Base-by-base conservation (phyloP, 148 eudicot genomes). In the Polygonum aviculare region DNA sequence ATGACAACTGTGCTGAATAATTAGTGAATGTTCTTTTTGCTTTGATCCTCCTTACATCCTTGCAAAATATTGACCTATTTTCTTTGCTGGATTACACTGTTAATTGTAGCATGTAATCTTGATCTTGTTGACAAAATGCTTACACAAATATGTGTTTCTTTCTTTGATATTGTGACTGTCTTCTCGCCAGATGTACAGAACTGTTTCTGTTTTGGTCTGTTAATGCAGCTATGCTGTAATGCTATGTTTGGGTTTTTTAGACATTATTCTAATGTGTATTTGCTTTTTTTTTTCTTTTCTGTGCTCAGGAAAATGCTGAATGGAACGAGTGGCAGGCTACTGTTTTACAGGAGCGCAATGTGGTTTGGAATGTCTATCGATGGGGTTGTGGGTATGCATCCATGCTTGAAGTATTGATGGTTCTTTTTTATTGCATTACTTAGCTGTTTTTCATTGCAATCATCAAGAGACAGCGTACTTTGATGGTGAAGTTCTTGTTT, bases 301-400 rank as follows among this genome's bases (percentile, higher is more conserved):
- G 44, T 72, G 47, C 80, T 73, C 76, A 94, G 98, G 93, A 84
- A 80, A 86, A 81, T 79, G 81, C 78, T 15, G 89, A 92, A 74
- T 94, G 97, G 97, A 86, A 73, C 21, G 92, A 89, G 47, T 94
- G 98, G 98, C 95, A 83, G 76, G 77, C 84, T 74, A 86, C 90
- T 35, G 86, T 83, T 80, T 78, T 94, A 73, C 95, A 88, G 80
- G 97, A 92, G 79, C 89, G 95, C 79, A 92, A 90, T 81, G 75
- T 82, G 78, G 77, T 92, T n/a, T 94, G 90, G 83, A 94, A 92
- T 78, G 95, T 94, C 54, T 87, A 92, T 55, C 89, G 93, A 16
- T 94, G 98, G 98, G 93, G 91, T 79, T 94, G 98, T 74, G 98
- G 98, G 98, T 94, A 90, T 76, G 92, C 44, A 36, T 67, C 1